Percentiles rank a stretch among this genome's conserved stretches.
Evolutionary conservation across 2,329 filamentous ascomycete species (phyloP).

Genomic region (Drechslerella dactyloides): DNA sequence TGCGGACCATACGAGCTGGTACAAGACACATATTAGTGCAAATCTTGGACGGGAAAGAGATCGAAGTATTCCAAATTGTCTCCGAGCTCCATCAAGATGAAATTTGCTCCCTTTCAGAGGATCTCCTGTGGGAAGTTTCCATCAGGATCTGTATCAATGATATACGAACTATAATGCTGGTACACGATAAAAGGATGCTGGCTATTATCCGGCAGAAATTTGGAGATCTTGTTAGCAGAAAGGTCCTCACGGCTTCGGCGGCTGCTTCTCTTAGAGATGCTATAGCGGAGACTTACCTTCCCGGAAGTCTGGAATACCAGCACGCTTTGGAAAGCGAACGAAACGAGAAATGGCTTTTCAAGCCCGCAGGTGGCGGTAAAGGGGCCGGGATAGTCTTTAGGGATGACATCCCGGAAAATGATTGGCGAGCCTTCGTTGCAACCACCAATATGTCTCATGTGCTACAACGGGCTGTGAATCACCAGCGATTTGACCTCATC

Average conservation of each 20-base stretch:
- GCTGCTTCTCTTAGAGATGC: constrained; percentile 55
- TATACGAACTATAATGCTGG: constrained; percentile 59
- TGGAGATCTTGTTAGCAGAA: constrained; percentile 47
- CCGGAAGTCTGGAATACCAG: constrained; percentile 55
- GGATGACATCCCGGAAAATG: constrained; percentile 56
- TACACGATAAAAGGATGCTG: constrained; percentile 61
- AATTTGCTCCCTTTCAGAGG: constrained; percentile 55
- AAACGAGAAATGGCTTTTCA: constrained; percentile 57
- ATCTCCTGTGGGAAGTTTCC: constrained; percentile 58
- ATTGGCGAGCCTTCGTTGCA: constrained; percentile 55
- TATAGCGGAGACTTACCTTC: constrained; percentile 57
- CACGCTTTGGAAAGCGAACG: constrained; percentile 35
- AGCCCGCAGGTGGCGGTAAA: constrained; percentile 59
- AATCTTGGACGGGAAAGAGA: constrained; percentile 54
- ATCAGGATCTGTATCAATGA: constrained; percentile 59
- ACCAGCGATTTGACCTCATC: constrained; percentile 37
- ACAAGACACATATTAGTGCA: constrained; percentile 23
- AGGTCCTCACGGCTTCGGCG: constrained; percentile 3
- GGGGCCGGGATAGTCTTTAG: constrained; percentile 60
- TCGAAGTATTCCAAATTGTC: constrained; percentile 57
- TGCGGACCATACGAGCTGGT: constrained; percentile 16
- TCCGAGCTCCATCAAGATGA: constrained; percentile 60
- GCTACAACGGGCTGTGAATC: constrained; percentile 49
- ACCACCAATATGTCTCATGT: constrained; percentile 16
- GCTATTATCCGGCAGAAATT: constrained; percentile 59